Base-by-base conservation (phyloP, 2,329 filamentous ascomycete species). In the Helotiales sp. region DNA sequence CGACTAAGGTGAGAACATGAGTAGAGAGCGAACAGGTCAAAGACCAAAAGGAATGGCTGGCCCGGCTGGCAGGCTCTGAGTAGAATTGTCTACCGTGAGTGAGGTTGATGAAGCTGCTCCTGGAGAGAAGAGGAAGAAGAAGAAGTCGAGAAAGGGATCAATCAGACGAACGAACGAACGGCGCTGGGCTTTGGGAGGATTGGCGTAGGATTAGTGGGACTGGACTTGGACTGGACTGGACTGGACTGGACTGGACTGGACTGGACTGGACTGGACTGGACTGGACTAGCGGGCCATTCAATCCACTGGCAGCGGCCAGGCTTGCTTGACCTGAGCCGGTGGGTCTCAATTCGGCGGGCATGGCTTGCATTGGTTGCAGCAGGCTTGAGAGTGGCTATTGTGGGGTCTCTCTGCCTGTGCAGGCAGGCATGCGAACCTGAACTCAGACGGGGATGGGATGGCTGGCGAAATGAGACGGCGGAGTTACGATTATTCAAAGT, bases 31-130 rank as follows among this genome's bases (percentile, higher is more conserved):
- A 79, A 79, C 71, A 43, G 76, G 75, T 78, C 73, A 71, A 47
- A 52, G 69, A 74, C 77, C 73, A 76, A 82, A 86, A 86, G 75
- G 85, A 87, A 80, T 82, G 86, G 80, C 82, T 81, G 79, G 84
- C 85, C 85, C 79, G 84, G 10, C 83, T 84, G 82, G 83, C 84
- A 85, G 83, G 83, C 83, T 79, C 65, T 60, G 28, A 50, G 47
- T 54, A 30, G 52, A 61, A 50, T 34, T 24, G 32, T 34, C 62
- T 40, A 49, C 50, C 30, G 63, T 65, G 70, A 74, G 71, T 75
- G 74, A 74, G 69, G 73, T 75, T 65, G 73, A 70, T 66, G 75
- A 70, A 69, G 69, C 72, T 74, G 71, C 73, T 72, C 69, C 71
- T 64, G 71, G 66, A 69, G 64, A 63, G 71, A 70, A 68, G 66